Conservation (phyloP, 2,329 filamentous ascomycete genomes). For the Aspergillus sclerotialis region DNA sequence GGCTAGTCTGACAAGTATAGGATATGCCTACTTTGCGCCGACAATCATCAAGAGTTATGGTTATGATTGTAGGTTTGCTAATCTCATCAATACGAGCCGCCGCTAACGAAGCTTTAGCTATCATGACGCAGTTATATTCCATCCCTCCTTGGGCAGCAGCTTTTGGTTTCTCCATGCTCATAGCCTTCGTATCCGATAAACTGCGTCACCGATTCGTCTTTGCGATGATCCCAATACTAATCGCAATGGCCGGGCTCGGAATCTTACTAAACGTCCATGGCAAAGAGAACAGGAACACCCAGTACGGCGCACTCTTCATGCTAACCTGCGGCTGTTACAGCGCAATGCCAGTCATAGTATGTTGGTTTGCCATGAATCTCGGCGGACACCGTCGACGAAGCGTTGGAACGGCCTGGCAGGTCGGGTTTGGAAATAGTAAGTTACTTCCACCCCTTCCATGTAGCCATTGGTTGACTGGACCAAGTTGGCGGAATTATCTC, state of each 20-base stretch:
- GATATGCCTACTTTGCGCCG: constrained; percentile 69
- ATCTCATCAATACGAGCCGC: not conserved
- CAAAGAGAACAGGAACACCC: constrained; percentile 47
- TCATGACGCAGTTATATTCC: constrained; percentile 45
- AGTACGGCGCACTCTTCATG: constrained; percentile 78
- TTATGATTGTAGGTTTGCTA: constrained; percentile 41
- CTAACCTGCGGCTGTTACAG: constrained; percentile 73
- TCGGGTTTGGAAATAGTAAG: constrained; percentile 64
- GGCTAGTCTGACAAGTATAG: constrained; percentile 13
- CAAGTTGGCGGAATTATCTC: constrained; percentile 72
- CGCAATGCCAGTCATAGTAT: constrained; percentile 83
- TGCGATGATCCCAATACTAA: constrained; percentile 58
- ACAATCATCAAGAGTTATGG: constrained; percentile 63
- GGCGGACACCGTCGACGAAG: constrained; percentile 64
- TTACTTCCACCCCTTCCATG: constrained; percentile 1
- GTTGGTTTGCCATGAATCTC: constrained; percentile 77
- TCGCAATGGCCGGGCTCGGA: constrained; percentile 67
- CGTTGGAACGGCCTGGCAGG: constrained; percentile 68
- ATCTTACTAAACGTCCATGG: constrained; percentile 68
- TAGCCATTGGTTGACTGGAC: not conserved
- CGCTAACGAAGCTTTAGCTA: constrained; percentile 24
- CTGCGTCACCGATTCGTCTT: constrained; percentile 68
- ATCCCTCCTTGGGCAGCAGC: constrained; percentile 61
- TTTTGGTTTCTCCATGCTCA: constrained; percentile 69
- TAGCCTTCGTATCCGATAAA: constrained; percentile 67